phyloP scores from a whole-genome alignment of 1,139 yeast species.

The Taphrina deformans region DNA sequence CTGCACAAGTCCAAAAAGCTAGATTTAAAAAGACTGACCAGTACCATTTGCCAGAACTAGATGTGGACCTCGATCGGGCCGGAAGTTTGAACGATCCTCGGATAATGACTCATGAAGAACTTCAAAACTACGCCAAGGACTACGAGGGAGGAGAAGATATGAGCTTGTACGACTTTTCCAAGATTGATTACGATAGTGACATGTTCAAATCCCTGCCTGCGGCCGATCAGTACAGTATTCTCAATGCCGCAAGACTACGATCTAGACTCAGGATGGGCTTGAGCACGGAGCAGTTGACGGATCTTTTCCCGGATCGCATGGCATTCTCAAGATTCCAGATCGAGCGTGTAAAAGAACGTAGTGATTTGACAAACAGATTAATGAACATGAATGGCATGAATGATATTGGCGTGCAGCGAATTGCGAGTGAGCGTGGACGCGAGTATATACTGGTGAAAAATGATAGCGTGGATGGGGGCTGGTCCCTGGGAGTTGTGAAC shows the following conservation, averaged over 20 bases:
- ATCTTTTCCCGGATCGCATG: constrained; percentile 76
- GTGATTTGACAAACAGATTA: constrained; percentile 80
- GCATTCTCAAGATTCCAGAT: constrained; percentile 93
- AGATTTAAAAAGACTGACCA: constrained; percentile 61
- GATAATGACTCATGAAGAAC: constrained; percentile 70
- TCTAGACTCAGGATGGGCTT: constrained; percentile 95
- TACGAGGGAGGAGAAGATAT: constrained; percentile 62
- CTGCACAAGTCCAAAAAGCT: constrained; percentile 21
- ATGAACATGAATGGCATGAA: constrained; percentile 85
- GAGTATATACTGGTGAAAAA: constrained; percentile 75
- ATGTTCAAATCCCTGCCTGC: constrained; percentile 55
- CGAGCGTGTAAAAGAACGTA: constrained; percentile 86
- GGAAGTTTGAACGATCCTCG: constrained; percentile 60
- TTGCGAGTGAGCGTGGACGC: constrained; percentile 81
- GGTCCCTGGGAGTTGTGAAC: constrained; percentile 65
- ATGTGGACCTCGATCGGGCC: constrained; percentile 47
- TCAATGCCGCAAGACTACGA: constrained; percentile 76
- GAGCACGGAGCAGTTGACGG: constrained; percentile 77
- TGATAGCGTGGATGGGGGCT: constrained; percentile 61
- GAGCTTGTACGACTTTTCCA: constrained; percentile 44
- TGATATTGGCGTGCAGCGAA: constrained; percentile 56
- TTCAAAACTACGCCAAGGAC: constrained; percentile 59
- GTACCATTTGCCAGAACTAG: constrained; percentile 75
- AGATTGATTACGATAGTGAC: constrained; percentile 48
- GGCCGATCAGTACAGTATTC: constrained; percentile 81